Evolutionary conservation across 495 filamentous ascomycete species (phyloP).

Genomic region (Tuber magnatum): DNA sequence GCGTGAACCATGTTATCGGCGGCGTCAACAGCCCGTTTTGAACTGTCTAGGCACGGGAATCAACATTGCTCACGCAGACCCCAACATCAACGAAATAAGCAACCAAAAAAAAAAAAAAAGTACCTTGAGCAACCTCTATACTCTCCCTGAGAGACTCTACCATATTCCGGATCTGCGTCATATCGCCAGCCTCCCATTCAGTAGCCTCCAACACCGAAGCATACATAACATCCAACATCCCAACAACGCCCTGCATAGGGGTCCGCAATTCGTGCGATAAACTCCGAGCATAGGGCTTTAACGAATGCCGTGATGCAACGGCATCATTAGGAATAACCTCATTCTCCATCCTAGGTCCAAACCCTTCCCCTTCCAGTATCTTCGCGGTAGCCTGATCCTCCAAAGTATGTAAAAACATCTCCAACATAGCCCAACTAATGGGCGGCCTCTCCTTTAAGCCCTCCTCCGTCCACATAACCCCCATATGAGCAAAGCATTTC

Average conservation of each 20-base stretch:
- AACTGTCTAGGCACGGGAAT: conserved; percentile 53
- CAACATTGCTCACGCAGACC: background rate
- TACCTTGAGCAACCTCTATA: conserved; percentile 70
- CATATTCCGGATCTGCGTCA: conserved; percentile 41
- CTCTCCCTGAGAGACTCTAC: conserved; percentile 62
- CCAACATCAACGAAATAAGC: conserved; percentile 9
- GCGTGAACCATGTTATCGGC: conserved; percentile 81
- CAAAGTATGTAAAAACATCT: conserved; percentile 67
- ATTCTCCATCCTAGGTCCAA: conserved; percentile 41
- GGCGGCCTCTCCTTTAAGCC: conserved; percentile 50
- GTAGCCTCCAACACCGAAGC: conserved; percentile 66
- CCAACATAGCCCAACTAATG: conserved; percentile 63
- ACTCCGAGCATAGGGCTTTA: conserved; percentile 71
- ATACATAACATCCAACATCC: conserved; percentile 82
- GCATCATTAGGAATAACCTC: conserved; percentile 50
- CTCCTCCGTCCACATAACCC: conserved; percentile 64
- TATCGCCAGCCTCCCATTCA: conserved; percentile 37
- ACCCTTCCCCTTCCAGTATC: conserved; percentile 49
- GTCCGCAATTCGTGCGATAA: conserved; percentile 74
- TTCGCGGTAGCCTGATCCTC: conserved; percentile 63
- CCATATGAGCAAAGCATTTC: conserved; percentile 67
- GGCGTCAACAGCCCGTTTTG: conserved; percentile 68
- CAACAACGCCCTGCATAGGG: conserved; percentile 79
- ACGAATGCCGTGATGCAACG: conserved; percentile 54
- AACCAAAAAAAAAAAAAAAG: conserved; percentile 9